Conservation (phyloP, 495 filamentous ascomycete species). For the Penicillium fimorum region DNA sequence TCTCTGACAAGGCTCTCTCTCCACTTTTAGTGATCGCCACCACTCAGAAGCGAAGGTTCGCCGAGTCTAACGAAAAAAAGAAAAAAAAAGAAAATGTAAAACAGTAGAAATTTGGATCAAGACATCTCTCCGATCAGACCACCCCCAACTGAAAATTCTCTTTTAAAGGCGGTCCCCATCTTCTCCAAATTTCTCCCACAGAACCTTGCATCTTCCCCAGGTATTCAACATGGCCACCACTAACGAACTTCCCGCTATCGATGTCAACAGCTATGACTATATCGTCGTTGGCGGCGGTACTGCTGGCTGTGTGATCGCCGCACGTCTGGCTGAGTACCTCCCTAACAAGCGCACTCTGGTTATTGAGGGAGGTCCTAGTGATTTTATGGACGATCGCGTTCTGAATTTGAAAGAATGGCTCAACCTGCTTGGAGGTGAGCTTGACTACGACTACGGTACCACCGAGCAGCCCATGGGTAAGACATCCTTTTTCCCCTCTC, state of each 20-base stretch:
- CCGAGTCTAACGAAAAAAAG: conserved; percentile 6
- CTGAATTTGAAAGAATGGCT: conserved; percentile 80
- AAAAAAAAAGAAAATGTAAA: conserved; percentile 2
- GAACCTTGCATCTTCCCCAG: background rate
- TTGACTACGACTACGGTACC: conserved; percentile 86
- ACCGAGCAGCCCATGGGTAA: conserved; percentile 76
- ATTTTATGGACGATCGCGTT: conserved; percentile 65
- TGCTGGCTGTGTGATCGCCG: conserved; percentile 82
- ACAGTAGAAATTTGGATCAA: background rate
- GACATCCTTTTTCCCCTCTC: conserved; percentile 23
- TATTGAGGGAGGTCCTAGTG: conserved; percentile 63
- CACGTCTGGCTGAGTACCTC: conserved; percentile 63
- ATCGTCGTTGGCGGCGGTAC: conserved; percentile 86
- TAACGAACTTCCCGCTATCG: conserved; percentile 55
- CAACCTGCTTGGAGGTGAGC: conserved; percentile 70
- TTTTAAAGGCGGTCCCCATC: conserved; percentile 3
- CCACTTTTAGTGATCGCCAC: conserved; percentile 6
- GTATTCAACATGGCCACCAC: conserved; percentile 55
- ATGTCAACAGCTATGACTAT: conserved; percentile 74
- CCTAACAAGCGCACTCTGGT: conserved; percentile 63
- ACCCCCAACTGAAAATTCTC: conserved; percentile 2
- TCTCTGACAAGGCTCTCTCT: background rate
- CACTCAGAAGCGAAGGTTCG: conserved; percentile 11
- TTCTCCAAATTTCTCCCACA: conserved; percentile 4
- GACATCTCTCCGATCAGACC: background rate